Conservation (phyloP, 352 stramenopile genomes). For the Vaucheria bursata region DNA sequence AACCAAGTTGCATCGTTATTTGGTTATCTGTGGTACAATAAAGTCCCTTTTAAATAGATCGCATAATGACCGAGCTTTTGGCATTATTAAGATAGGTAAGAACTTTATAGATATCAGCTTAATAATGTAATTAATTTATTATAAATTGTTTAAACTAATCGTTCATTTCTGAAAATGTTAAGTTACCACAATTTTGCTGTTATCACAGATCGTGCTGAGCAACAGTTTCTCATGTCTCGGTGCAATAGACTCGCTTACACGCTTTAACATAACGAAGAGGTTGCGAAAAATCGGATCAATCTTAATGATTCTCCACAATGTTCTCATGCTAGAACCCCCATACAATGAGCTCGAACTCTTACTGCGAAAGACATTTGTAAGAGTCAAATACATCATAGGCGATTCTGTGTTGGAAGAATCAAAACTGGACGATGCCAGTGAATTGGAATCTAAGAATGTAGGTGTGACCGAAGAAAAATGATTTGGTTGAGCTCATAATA, state of each 20-base stretch:
- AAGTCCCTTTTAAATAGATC: too few species aligned
- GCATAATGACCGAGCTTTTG: too few species aligned
- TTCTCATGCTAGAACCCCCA: constrained; percentile 37
- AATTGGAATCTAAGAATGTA: constrained; percentile 18
- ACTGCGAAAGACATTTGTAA: constrained; percentile 30
- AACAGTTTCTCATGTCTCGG: constrained; percentile 31
- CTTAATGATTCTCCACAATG: constrained; percentile 42
- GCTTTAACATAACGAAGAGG: constrained; percentile 29
- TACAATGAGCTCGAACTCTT: constrained; percentile 41
- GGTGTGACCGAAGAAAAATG: constrained; percentile 9
- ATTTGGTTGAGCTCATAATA: too few species aligned
- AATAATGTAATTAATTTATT: too few species aligned
- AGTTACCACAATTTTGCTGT: too few species aligned
- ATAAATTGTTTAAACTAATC: too few species aligned
- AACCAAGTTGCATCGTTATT: too few species aligned
- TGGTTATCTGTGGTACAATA: too few species aligned
- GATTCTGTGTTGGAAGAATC: constrained; percentile 33
- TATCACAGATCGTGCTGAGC: constrained; percentile 2
- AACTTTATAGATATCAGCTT: too few species aligned
- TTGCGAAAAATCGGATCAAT: constrained; percentile 35
- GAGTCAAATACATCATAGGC: constrained; percentile 42
- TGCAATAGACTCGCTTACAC: constrained; percentile 26
- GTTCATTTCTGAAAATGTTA: too few species aligned
- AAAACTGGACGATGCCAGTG: constrained; percentile 38
- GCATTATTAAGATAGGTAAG: too few species aligned